Evolutionary conservation across 176 grass and related monocot genomes (phyloP), one percentile per base, ranked within the genome.

Genomic region (Pontederia crassipes): DNA sequence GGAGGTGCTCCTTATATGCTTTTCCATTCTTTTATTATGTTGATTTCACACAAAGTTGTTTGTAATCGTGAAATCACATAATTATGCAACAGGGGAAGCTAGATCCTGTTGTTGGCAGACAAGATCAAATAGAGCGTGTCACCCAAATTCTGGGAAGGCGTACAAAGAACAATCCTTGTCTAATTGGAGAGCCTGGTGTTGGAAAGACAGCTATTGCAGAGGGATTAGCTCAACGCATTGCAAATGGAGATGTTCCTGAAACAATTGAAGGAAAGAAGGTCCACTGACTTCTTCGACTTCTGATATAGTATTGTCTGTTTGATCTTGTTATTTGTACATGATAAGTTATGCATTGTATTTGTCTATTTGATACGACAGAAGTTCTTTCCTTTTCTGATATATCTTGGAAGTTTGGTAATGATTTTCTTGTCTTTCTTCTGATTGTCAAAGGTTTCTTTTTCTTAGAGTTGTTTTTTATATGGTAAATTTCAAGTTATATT

Each of bases 151-250:
- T 96, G 65, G 86, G 92, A 18, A 81, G 92, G 68, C 78, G 92
- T 59, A 96, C 92, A 47, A 96, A 96, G 78, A 96, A 96, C 68
- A 96, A 96, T 69, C 92, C 92, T 53, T 96, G 92, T 58, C 76
- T 96, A 56, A 96, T 96, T 84, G 91, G 91, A 78, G 91, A 90
- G 24, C 91, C 91, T 77, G 91, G 91, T 85, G 92, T 96, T 69
- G 92, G 92, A 17, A 96, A 96, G 65, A 96, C 92, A 52, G 92
- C 92, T 71, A 90, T 96, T 66, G 92, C 92, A 12, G 92, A 96
- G 77, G 92, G 92, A 54, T 86, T 96, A 67, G 92, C 92, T 29
- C 92, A 96, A 69, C 80, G 80, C 40, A 96, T 96, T 67, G 52
- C 46, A 57, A 90, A 68, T 57, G 83, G 92, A 5, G 92, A 96